phyloP scores from a whole-genome alignment of 73 alveolate genomes.

The Durusdinium trenchii region DNA sequence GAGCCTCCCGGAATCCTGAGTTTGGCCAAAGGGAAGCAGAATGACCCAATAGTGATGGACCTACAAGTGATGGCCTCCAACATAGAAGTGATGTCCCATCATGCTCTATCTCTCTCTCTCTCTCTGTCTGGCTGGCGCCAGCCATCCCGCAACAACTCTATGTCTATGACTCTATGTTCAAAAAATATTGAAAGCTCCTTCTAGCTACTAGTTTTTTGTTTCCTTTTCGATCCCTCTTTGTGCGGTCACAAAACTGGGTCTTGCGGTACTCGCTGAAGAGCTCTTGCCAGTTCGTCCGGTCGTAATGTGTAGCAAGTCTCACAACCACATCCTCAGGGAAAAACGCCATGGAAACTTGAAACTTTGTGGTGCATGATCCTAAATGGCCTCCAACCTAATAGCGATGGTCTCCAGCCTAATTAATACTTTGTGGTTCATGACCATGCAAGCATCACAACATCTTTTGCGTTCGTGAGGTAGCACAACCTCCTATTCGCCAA shows the following conservation, averaged over 20 bases:
- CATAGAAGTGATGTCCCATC: background rate
- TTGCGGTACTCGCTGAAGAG: conserved; percentile 56
- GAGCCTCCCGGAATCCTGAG: conserved; percentile 69
- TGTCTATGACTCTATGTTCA: background rate
- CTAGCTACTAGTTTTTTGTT: background rate
- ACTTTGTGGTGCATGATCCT: too few relatives aligned
- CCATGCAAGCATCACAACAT: background rate
- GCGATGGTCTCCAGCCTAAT: too few relatives aligned
- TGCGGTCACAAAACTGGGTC: conserved; percentile 20
- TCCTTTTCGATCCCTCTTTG: background rate
- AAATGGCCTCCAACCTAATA: too few relatives aligned
- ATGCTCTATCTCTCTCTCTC: background rate
- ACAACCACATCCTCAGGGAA: conserved; percentile 61
- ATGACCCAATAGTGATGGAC: too few relatives aligned
- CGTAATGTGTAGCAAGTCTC: conserved; percentile 14
- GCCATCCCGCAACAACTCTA: too few relatives aligned
- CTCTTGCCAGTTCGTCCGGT: conserved; percentile 50
- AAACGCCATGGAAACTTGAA: too few relatives aligned
- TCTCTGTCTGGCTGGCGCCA: background rate
- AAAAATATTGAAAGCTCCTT: too few relatives aligned
- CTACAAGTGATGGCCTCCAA: too few relatives aligned
- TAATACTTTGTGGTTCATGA: too few relatives aligned
- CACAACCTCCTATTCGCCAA: too few relatives aligned
- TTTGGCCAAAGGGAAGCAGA: too few relatives aligned
- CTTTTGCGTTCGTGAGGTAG: background rate